Evolutionary conservation across 148 eudicot species (phyloP), one percentile per base, ranked within the genome.

Genomic region (Drosera capensis): DNA sequence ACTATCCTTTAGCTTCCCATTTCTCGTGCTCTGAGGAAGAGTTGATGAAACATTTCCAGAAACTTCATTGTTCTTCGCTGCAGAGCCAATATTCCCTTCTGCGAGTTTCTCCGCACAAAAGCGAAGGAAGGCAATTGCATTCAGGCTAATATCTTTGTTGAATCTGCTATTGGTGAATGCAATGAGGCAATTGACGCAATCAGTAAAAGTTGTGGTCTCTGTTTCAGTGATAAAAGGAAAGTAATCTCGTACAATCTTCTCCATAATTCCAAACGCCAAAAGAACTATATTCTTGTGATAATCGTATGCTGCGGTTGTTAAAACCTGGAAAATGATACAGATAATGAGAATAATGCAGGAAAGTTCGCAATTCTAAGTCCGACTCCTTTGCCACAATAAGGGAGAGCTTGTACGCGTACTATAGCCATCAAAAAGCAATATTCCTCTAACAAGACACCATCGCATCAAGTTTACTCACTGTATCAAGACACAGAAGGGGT

Each of bases 251-350:
- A 92, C 69, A 55, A 92, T 85, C 67, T 79, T 92, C 70, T 92
- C 99, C 63, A 71, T 85, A 54, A 92, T 85, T 65, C 85, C 99
- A 44, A 92, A 92, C 44, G 95, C 78, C 53, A 92, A 63, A 16
- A 92, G 86, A 37, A 92, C 99, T 56, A 85, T 85, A 63, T 78
- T 92, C 66, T 92, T 92, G 73, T 85, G 99, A 57, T 92, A 94
- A 65, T 92, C 99, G 70, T 79, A 85, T 50, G 99, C 99, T n/a
- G 99, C 99, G 17, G 99, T 77, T 24, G 95, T 79, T 56, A 92
- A 92, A 48, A 92, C 99, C 99, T 92, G 82, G 22, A 56, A 49
- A 31, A 51, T 18, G 15, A 41, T 14, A 3, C 16, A 41, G 40
- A 14, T 14, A 1, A 15, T 39, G 17, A 39, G 18, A 39, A 19